Evolutionary conservation across 805 yeast species (phyloP).

Genomic region (Pichia kluyveri): DNA sequence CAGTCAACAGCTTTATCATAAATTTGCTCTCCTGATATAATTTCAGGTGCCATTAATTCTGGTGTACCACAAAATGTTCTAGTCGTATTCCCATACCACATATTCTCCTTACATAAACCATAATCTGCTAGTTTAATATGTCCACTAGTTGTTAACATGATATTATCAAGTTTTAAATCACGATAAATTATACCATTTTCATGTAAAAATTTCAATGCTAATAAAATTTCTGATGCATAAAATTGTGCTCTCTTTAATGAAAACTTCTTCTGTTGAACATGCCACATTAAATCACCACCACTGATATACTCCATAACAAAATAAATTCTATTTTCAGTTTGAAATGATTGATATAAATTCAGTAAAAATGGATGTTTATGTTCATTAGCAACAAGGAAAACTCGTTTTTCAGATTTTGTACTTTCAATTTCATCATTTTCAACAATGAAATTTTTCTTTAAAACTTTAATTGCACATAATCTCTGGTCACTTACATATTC

Average conservation of each 20-base stretch:
- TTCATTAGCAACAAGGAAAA: conserved; percentile 62
- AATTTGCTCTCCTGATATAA: conserved; percentile 73
- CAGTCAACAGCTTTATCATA: conserved; percentile 95
- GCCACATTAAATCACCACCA: conserved; percentile 99
- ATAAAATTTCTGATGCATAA: conserved; percentile 91
- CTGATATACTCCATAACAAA: conserved; percentile 97
- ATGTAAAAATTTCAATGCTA: conserved; percentile 88
- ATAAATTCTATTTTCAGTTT: conserved; percentile 93
- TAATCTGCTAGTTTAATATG: conserved; percentile 96
- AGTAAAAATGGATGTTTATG: conserved; percentile 90
- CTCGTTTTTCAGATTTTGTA: conserved; percentile 89
- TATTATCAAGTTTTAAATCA: conserved; percentile 92
- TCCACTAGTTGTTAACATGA: conserved; percentile 79
- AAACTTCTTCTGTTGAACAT: conserved; percentile 86
- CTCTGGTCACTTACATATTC: conserved; percentile 77
- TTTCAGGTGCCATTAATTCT: conserved; percentile 98
- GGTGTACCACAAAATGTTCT: conserved; percentile 99
- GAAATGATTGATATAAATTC: conserved; percentile 90
- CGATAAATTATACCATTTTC: conserved; percentile 94
- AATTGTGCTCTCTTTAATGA: conserved; percentile 90
- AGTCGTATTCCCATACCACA: conserved; percentile 61
- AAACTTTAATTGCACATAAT: conserved; percentile 90
- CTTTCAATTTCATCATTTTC: conserved; percentile 96
- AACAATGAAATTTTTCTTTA: conserved; percentile 91
- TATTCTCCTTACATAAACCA: conserved; percentile 88